A percentile compares a stretch with the other conserved stretches of the same genome.
phyloP scores from a whole-genome alignment of 495 filamentous ascomycete species.

The Neurospora sp. region DNA sequence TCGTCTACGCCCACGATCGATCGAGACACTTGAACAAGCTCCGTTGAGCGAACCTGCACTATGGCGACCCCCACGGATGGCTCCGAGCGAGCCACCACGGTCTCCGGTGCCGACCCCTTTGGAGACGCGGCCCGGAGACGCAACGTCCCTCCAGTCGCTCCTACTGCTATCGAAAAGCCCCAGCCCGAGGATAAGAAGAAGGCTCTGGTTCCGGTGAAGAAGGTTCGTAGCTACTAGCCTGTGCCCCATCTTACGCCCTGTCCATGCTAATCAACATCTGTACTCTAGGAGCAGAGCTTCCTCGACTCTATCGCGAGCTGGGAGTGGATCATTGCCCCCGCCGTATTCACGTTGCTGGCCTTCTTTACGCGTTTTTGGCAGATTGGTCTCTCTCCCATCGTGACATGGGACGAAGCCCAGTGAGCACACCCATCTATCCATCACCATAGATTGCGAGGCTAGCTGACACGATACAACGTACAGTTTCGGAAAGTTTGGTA shows the following conservation, averaged over 20 bases:
- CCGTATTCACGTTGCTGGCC: conserved; percentile 78
- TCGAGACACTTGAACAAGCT: not conserved
- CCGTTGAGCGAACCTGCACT: conserved; percentile 1
- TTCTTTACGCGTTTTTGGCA: conserved; percentile 94
- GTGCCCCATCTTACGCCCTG: not conserved
- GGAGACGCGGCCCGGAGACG: conserved; percentile 64
- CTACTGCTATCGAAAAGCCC: conserved; percentile 25
- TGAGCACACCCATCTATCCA: conserved; percentile 35
- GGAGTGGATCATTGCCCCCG: conserved; percentile 79
- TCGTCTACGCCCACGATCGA: conserved; percentile 1
- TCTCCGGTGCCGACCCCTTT: conserved; percentile 52
- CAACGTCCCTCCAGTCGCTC: conserved; percentile 49
- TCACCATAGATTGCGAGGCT: not conserved
- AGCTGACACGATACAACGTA: conserved; percentile 18
- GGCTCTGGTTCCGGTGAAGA: conserved; percentile 29
- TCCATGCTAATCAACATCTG: conserved; percentile 7
- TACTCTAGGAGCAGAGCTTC: conserved; percentile 36
- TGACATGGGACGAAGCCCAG: conserved; percentile 99
- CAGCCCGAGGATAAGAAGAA: conserved; percentile 58
- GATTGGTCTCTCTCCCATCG: conserved; percentile 89
- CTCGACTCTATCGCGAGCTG: conserved; percentile 61
- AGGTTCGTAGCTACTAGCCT: conserved; percentile 34
- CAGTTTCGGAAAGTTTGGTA: conserved; percentile 98
- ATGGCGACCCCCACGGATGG: conserved; percentile 32
- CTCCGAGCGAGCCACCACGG: conserved; percentile 38